Evolutionary conservation across 202 grass and related monocot species (phyloP), one percentile per base, ranked within the genome.

Genomic region (Cymbopogon flexuosus): DNA sequence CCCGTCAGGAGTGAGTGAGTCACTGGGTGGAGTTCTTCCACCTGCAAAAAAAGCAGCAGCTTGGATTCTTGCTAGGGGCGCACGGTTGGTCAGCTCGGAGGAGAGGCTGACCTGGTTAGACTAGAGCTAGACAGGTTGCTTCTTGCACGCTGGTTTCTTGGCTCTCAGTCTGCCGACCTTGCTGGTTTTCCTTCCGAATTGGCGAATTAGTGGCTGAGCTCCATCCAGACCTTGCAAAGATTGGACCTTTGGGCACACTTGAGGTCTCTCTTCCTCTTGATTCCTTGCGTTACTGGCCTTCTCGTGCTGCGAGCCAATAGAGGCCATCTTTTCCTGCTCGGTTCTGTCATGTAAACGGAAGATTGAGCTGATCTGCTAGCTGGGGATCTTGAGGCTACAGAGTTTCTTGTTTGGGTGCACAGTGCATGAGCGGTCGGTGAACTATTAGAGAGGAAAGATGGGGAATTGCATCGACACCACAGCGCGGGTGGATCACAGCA

Each of bases 381-480:
- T 18, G 4, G 73, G 65, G 31, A 79, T 62, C 41, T 22, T 73
- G 35, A 56, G 43, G 58, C 43, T 23, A 24, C 35, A 4, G 61
- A 57, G 43, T 35, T 29, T 21, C 29, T 54, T 68, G 64, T 56
- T 57, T 79, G 43, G 22, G 79, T 65, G 77, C 64, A 71, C 62
- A n/a, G 62, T 88, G 34, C 71, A 78, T 85, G 63, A 60, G 9
- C 56, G 60, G 36, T 69, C 39, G 60, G 45, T 92, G 78, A 68
- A 75, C 37, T 63, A 66, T 54, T 73, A 6, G 58, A 86, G 60
- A 68, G 47, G 16, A 76, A 57, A 82, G 62, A 94, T 94, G 92
- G 92, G 92, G 29, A 94, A 94, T 62, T 94, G 92, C 82, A 65
- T 94, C 71, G 84, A 83, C 57, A 78, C 84, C 31, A 86, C 86